Base-by-base conservation (phyloP, 306 rosid species). In the Vicia villosa region DNA sequence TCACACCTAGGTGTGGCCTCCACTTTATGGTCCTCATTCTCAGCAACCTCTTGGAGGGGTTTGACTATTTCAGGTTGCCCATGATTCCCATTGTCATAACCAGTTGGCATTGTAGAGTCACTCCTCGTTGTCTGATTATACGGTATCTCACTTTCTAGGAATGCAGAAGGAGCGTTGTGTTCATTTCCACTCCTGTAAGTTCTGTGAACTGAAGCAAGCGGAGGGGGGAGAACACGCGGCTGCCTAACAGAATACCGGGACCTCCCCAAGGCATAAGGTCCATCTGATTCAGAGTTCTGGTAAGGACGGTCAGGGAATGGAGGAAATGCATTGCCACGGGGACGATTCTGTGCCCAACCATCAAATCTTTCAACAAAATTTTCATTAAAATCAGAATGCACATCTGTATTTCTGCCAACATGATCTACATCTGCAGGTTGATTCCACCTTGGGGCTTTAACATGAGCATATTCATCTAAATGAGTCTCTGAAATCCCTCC, bases 201-300 rank as follows among this genome's bases (percentile, higher is more conserved):
- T 81, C 81, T 90, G 78, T 83, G 90, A 41, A 80, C 78, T 24
- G 90, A 67, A 78, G 88, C 75, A 17, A 94, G 40, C 9, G 97
- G 97, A 26, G 98, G 98, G 59, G 98, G 98, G 17, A 85, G 92
- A 80, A 94, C 98, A 38, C 97, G 94, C 52, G 98, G 98, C 83
- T 94, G 97, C 83, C 92, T 86, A 65, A 78, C 64, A 49, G 97
- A 74, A 78, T 86, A 87, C 15, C 97, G 84, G 51, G 96, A 85
- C 84, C 97, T 86, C 59, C 94, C 88, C 81, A 85, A 60, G 58
- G 86, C 79, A 80, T 80, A 90, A 60, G 90, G 73, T 58, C 94
- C 91, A 72, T 82, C 92, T 46, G 90, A 69, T 79, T 94, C 97
- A 67, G 92, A 73, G 66, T 75, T 90, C 20, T 83, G 83, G 77